Percentiles rank a stretch among this genome's conserved stretches.
These are phyloP conservation scores for Strobilomyces confusus DNA, from an alignment of 768 basidiomycete genomes.

Conservation along the genomic window DNA sequence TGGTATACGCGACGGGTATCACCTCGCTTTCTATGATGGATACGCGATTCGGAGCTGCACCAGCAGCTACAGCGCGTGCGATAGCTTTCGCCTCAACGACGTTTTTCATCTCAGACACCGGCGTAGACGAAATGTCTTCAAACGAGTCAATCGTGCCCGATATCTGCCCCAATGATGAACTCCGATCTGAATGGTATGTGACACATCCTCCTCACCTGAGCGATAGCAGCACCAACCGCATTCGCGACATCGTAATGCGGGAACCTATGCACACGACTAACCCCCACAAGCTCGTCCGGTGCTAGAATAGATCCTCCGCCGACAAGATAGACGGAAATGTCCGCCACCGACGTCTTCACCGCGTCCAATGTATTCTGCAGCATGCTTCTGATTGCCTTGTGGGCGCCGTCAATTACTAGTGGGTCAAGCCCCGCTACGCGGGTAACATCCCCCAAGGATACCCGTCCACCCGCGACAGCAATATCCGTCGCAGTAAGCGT, in stretches of 20 bases:
- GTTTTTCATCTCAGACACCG: constrained; percentile 30
- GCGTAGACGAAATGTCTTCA: constrained; percentile 36
- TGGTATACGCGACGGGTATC: constrained; percentile 40
- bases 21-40: constrained; percentile 53
- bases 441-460: constrained; percentile 27
- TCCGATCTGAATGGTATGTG: not conserved
- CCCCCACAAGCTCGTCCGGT: constrained; percentile 48
- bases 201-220: constrained; percentile 24
- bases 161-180: constrained; percentile 29
- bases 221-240: constrained; percentile 55
- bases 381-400: constrained; percentile 38
- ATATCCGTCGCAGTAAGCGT: constrained; percentile 61
- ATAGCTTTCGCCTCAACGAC: constrained; percentile 38
- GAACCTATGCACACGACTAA: constrained; percentile 46
- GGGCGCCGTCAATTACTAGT: constrained; percentile 32
- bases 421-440: constrained; percentile 22
- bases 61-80: constrained; percentile 41
- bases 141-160: constrained; percentile 45
- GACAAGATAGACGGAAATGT: constrained; percentile 56
- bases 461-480: constrained; percentile 40
- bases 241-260: constrained; percentile 56
- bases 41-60: constrained; percentile 40
- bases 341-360: constrained; percentile 62
- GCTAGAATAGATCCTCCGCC: constrained; percentile 63
- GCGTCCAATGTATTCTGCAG: constrained; percentile 49